phyloP scores from a whole-genome alignment of 768 basidiomycete species.

The Suillus discolor region DNA sequence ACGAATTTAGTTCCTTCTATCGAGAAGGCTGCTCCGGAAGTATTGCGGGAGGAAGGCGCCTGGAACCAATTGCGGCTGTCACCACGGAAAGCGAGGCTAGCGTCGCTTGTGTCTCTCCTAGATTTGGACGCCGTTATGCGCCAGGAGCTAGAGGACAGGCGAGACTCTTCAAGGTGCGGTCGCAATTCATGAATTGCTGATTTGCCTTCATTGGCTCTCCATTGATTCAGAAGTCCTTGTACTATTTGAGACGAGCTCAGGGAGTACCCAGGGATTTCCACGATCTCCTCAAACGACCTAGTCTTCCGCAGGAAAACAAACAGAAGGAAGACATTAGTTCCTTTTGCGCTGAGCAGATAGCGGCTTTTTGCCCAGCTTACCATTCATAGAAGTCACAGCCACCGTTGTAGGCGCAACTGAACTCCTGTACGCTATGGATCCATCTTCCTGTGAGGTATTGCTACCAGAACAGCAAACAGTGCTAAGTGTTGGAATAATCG shows the following conservation, averaged over 20 bases:
- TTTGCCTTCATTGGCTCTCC: not conserved
- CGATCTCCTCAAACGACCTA: not conserved
- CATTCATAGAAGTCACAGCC: not conserved
- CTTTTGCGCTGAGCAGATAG: not conserved
- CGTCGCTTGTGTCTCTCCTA: not conserved
- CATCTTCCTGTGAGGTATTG: too few species aligned
- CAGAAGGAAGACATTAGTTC: not conserved
- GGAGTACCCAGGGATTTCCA: not conserved
- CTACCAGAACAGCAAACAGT: too few species aligned
- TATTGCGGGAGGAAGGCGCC: not conserved
- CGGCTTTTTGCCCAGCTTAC: not conserved
- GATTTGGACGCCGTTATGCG: not conserved
- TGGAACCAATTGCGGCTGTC: not conserved
- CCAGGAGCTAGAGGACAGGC: not conserved
- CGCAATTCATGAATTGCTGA: not conserved
- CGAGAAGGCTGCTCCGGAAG: not conserved
- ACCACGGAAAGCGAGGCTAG: not conserved
- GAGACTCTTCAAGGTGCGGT: not conserved
- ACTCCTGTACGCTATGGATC: not conserved
- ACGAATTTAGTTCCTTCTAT: not conserved
- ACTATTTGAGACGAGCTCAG: not conserved
- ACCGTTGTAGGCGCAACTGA: not conserved
- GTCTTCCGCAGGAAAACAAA: not conserved
- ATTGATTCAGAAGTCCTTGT: not conserved
- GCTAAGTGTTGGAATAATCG: too few species aligned